phyloP scores from a whole-genome alignment of 352 stramenopile species.

The Globisporangium radiosum region DNA sequence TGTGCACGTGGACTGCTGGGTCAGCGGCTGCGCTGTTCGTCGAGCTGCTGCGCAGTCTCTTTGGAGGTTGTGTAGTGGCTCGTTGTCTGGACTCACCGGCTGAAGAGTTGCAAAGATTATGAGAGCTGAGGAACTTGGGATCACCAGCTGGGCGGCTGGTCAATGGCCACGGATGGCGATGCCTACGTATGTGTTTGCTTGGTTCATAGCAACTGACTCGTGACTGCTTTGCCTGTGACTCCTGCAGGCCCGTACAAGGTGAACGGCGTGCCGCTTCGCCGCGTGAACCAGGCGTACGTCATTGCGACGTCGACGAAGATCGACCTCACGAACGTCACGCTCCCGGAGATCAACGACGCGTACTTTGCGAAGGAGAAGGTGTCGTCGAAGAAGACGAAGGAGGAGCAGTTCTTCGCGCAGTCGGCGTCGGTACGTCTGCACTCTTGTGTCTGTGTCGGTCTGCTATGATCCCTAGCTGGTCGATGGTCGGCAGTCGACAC shows the following conservation, averaged over 20 bases:
- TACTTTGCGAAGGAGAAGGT: slow-evolving; percentile 96
- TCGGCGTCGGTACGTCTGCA: slow-evolving; percentile 62
- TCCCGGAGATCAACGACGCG: slow-evolving; percentile 93
- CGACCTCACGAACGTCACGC: slow-evolving; percentile 89
- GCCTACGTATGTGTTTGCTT: neutral
- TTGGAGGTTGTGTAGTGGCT: slow-evolving; percentile 4
- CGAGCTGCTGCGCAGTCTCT: slow-evolving; percentile 1
- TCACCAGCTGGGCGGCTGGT: too few species aligned
- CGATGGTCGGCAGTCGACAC: neutral
- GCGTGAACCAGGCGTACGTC: slow-evolving; percentile 98
- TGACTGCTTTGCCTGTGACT: neutral
- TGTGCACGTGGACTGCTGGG: slow-evolving; percentile 7
- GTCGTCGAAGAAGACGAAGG: slow-evolving; percentile 86
- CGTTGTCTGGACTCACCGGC: slow-evolving; percentile 22
- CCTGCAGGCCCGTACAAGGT: slow-evolving; percentile 96
- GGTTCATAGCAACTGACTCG: neutral
- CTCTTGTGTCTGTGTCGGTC: neutral
- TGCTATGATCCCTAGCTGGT: neutral
- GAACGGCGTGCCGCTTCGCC: slow-evolving; percentile 97
- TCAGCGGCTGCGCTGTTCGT: neutral
- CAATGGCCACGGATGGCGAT: neutral
- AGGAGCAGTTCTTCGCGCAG: slow-evolving; percentile 98
- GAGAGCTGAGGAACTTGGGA: slow-evolving; percentile 76
- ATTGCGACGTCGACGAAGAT: slow-evolving; percentile 98
- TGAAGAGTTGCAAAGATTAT: slow-evolving; percentile 78